These are phyloP conservation scores for Bertia moriformis DNA, from an alignment of 2,329 filamentous ascomycete genomes.

Conservation along the genomic window DNA sequence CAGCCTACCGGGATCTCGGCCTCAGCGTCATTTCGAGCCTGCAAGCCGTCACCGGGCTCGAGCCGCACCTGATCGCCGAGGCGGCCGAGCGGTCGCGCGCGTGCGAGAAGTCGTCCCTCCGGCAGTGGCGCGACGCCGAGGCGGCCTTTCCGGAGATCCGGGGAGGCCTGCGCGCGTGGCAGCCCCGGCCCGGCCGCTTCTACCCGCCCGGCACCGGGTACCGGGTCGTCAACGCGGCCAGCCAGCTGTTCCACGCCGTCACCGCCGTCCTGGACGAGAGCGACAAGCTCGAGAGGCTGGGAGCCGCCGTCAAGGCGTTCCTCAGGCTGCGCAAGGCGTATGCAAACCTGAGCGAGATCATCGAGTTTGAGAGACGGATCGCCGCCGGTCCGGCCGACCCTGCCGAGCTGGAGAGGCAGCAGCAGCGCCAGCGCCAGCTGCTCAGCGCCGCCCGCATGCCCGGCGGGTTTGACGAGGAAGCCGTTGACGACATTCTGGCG, in stretches of 20 bases:
- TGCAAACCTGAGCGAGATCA: slow-evolving; percentile 63
- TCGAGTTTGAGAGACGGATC: slow-evolving; percentile 55
- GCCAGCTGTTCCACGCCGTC: slow-evolving; percentile 78
- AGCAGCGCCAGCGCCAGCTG: slow-evolving; percentile 3
- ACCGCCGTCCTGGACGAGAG: slow-evolving; percentile 53
- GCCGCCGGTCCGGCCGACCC: slow-evolving; percentile 17
- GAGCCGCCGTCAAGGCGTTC: slow-evolving; percentile 84
- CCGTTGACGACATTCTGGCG: slow-evolving; percentile 11
- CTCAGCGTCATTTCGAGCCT: slow-evolving; percentile 72
- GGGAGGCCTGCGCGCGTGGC: slow-evolving; percentile 7
- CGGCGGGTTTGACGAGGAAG: slow-evolving; percentile 18
- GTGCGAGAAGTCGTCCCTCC: slow-evolving; percentile 63
- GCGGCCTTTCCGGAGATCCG: too few species aligned
- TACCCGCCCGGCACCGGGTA: slow-evolving; percentile 81
- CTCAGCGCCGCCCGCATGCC: slow-evolving; percentile 16
- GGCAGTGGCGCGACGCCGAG: slow-evolving; percentile 63
- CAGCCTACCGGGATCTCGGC: slow-evolving; percentile 78
- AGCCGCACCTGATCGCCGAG: slow-evolving; percentile 79
- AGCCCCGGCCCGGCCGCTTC: slow-evolving; percentile 29
- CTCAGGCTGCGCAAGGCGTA: slow-evolving; percentile 87
- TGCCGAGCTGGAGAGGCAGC: slow-evolving; percentile 7
- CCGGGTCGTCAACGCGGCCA: slow-evolving; percentile 67
- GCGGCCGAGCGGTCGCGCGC: slow-evolving; percentile 58
- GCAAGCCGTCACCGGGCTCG: slow-evolving; percentile 73
- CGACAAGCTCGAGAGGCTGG: slow-evolving; percentile 63